Percentiles rank a stretch among this genome's conserved stretches.
Conservation (phyloP, 2,329 filamentous ascomycete genomes). For the Cordyceps pruinosa region DNA sequence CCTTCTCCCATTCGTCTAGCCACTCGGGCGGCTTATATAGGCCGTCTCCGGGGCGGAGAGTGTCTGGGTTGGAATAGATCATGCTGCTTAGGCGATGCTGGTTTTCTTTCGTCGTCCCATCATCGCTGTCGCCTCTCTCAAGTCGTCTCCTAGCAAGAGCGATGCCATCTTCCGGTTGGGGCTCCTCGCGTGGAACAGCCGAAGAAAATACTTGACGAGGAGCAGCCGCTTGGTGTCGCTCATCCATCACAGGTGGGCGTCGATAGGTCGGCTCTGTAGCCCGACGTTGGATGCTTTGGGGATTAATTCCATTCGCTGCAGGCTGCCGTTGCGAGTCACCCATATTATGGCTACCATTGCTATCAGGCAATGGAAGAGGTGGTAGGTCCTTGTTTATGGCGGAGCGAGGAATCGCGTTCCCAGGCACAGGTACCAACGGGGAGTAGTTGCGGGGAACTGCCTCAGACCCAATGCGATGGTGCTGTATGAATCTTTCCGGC, state of each 20-base stretch:
- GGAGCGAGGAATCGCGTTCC: constrained; percentile 15
- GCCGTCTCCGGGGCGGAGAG: constrained; percentile 42
- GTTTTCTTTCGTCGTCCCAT: constrained; percentile 21
- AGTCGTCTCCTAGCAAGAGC: constrained; percentile 15
- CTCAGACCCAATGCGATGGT: background rate
- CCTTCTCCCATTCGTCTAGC: constrained; percentile 68
- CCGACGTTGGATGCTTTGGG: constrained; percentile 21
- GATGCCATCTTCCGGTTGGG: constrained; percentile 13
- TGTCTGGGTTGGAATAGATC: constrained; percentile 35
- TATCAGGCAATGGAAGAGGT: constrained; percentile 10
- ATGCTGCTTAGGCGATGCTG: constrained; percentile 34
- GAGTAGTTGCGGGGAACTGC: background rate
- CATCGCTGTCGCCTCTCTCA: constrained; percentile 26
- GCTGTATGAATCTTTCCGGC: constrained; percentile 24
- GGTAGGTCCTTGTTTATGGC: constrained; percentile 28
- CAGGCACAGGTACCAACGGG: constrained; percentile 4
- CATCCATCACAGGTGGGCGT: constrained; percentile 21
- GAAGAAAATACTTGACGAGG: background rate
- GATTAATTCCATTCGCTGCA: background rate
- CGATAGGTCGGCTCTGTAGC: constrained; percentile 25
- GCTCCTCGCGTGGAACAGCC: constrained; percentile 16
- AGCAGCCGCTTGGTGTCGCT: constrained; percentile 18
- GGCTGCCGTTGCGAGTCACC: background rate
- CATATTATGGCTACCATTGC: background rate
- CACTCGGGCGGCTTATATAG: constrained; percentile 53